A percentile compares a stretch with the other conserved stretches of the same genome.
phyloP scores from a whole-genome alignment of 805 yeast genomes.

The Hanseniaspora taiwanica region DNA sequence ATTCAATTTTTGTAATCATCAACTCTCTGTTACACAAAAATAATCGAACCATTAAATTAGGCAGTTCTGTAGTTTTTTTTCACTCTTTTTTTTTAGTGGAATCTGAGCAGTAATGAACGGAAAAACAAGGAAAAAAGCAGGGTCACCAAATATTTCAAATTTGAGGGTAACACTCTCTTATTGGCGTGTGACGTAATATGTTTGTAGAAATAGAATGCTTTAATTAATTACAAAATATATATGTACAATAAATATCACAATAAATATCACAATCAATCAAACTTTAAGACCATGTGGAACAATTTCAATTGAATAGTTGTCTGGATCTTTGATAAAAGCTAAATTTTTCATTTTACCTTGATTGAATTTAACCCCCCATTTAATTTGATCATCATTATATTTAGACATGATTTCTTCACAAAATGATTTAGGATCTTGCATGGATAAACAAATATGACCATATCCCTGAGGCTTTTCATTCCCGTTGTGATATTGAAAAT shows the following conservation, averaged over 20 bases:
- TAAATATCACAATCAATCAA: not conserved
- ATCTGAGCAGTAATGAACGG: too few relatives aligned
- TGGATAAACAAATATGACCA: constrained; percentile 72
- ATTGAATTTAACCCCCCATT: constrained; percentile 47
- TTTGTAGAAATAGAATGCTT: too few relatives aligned
- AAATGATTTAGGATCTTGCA: constrained; percentile 36
- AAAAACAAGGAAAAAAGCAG: too few relatives aligned
- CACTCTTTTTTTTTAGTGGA: not conserved
- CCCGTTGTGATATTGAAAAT: constrained; percentile 72
- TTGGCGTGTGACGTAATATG: too few relatives aligned
- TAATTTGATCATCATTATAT: constrained; percentile 35
- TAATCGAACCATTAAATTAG: too few relatives aligned
- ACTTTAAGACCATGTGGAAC: constrained; percentile 28
- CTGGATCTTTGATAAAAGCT: constrained; percentile 80
- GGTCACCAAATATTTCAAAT: not conserved
- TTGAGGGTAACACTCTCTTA: not conserved
- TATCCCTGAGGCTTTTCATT: constrained; percentile 71
- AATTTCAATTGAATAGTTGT: constrained; percentile 75
- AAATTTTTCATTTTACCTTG: constrained; percentile 42
- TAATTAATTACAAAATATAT: not conserved
- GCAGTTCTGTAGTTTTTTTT: too few relatives aligned
- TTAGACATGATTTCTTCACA: constrained; percentile 35
- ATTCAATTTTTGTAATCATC: too few relatives aligned
- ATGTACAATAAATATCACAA: not conserved
- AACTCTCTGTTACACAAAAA: too few relatives aligned